phyloP scores from a whole-genome alignment of 305 asterid species.

The Fraxinus albicans region DNA sequence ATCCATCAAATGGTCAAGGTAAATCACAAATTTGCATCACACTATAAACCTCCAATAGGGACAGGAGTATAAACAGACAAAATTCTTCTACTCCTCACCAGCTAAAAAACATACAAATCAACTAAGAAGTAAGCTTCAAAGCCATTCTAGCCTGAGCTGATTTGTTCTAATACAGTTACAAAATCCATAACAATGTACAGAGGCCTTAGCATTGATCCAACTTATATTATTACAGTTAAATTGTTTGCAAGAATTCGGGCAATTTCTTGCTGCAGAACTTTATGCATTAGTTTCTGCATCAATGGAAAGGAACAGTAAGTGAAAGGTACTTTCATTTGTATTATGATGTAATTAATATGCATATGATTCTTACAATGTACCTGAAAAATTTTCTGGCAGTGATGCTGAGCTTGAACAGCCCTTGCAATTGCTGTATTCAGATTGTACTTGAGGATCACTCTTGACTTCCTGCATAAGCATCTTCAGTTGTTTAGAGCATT shows the following conservation, averaged over 20 bases:
- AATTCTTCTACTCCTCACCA: background rate
- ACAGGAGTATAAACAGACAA: background rate
- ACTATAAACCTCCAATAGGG: background rate
- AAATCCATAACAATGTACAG: background rate
- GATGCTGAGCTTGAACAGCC: slow-evolving; percentile 27
- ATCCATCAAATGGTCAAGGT: background rate
- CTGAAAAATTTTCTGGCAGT: slow-evolving; percentile 30
- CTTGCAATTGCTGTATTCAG: slow-evolving; percentile 1
- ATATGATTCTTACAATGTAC: slow-evolving; percentile 16
- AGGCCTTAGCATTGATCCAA: background rate
- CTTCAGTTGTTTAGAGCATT: background rate
- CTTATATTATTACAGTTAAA: background rate
- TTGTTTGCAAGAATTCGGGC: background rate
- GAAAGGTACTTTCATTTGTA: background rate
- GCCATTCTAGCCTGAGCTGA: background rate
- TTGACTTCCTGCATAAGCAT: slow-evolving; percentile 26
- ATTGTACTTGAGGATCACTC: slow-evolving; percentile 29
- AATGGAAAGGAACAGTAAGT: background rate
- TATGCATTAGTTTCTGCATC: background rate
- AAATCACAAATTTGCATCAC: background rate
- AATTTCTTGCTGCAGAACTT: background rate
- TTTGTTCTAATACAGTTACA: background rate
- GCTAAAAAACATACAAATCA: background rate
- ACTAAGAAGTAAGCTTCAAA: background rate
- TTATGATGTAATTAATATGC: background rate